Conservation (phyloP, 1,139 yeast genomes). For the Wickerhamiella infanticola region DNA sequence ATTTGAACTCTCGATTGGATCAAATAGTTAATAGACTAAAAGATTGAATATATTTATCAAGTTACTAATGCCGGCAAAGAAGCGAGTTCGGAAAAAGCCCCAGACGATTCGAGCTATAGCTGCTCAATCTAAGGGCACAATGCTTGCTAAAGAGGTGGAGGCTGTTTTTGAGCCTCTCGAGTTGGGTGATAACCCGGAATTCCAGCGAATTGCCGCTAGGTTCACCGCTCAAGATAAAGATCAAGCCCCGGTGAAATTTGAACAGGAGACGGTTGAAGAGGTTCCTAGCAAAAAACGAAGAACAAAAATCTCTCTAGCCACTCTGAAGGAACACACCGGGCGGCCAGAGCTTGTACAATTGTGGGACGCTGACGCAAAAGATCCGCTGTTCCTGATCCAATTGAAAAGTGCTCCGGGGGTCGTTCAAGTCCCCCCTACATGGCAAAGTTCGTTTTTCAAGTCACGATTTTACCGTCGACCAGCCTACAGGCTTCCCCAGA, state of each 20-base stretch:
- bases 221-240: slow-evolving; percentile 9
- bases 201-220: background rate
- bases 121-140: background rate
- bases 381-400: slow-evolving; percentile 50
- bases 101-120: slow-evolving; percentile 1
- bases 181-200: background rate
- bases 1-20: slow-evolving; percentile 9
- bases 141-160: background rate
- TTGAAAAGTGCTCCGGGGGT: slow-evolving; percentile 53
- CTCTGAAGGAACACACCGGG: slow-evolving; percentile 42
- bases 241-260: slow-evolving; percentile 28
- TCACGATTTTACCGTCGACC: slow-evolving; percentile 4
- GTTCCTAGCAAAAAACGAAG: slow-evolving; percentile 16
- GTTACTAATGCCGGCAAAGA: slow-evolving; percentile 10
- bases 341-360: slow-evolving; percentile 71
- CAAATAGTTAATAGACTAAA: slow-evolving; percentile 4
- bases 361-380: slow-evolving; percentile 74
- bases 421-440: slow-evolving; percentile 70
- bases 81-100: slow-evolving; percentile 7
- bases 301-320: slow-evolving; percentile 47
- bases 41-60: background rate
- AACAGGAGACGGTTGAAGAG: slow-evolving; percentile 20
- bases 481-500: slow-evolving; percentile 66
- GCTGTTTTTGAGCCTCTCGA: background rate
- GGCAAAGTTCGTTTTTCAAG: slow-evolving; percentile 59